Percentiles rank a stretch among this genome's conserved stretches.
phyloP scores from a whole-genome alignment of 164 flowering plant genomes.

The Cinnamomum chago region DNA sequence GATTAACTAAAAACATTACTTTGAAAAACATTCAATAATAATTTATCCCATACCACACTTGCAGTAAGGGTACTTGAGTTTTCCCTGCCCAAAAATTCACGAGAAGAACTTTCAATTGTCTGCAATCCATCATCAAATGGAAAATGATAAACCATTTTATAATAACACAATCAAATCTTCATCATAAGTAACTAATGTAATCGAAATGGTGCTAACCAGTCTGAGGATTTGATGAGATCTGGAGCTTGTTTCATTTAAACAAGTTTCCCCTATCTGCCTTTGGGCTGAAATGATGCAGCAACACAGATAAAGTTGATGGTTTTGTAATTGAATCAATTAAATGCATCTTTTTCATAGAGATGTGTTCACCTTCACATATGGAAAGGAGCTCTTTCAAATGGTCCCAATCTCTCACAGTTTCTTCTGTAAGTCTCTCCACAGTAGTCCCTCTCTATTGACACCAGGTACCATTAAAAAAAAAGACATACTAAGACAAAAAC shows the following conservation, averaged over 20 bases:
- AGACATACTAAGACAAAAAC: background rate
- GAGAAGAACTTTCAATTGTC: slow-evolving; percentile 87
- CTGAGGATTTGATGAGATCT: slow-evolving; percentile 96
- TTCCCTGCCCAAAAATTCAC: slow-evolving; percentile 37
- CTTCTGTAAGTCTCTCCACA: slow-evolving; percentile 83
- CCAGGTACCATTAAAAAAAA: slow-evolving; percentile 3
- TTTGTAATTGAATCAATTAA: background rate
- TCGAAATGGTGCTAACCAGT: slow-evolving; percentile 45
- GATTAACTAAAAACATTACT: background rate
- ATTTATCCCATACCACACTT: slow-evolving; percentile 60
- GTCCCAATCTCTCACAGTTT: slow-evolving; percentile 48
- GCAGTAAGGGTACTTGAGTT: slow-evolving; percentile 71
- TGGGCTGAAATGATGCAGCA: slow-evolving; percentile 49
- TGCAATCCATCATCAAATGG: slow-evolving; percentile 21
- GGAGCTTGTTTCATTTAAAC: slow-evolving; percentile 88
- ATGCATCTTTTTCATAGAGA: background rate
- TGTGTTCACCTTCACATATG: slow-evolving; percentile 66
- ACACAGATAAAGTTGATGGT: background rate
- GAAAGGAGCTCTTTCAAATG: slow-evolving; percentile 72
- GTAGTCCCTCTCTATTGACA: slow-evolving; percentile 74
- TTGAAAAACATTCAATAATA: too few relatives aligned
- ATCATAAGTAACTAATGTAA: background rate
- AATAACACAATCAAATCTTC: background rate
- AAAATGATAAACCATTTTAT: background rate
- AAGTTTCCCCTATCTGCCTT: slow-evolving; percentile 85